phyloP scores from a whole-genome alignment of 305 asterid species.

The Andrographis paniculata region DNA sequence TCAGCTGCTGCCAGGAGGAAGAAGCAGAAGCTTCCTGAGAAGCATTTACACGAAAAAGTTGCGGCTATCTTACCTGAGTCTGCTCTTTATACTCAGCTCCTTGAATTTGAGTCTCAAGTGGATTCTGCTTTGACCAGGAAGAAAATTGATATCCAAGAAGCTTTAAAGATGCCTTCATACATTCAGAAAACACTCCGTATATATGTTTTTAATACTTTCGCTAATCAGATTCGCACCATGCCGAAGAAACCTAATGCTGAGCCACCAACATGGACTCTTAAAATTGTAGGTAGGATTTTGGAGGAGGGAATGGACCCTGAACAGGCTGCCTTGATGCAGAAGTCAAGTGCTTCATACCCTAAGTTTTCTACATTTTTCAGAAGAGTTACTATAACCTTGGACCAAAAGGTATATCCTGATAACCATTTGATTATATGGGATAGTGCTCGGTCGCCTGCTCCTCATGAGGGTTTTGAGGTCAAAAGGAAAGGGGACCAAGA shows the following conservation, averaged over 20 bases:
- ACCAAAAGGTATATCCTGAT: constrained; percentile 65
- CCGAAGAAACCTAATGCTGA: constrained; percentile 73
- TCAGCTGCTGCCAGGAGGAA: constrained; percentile 80
- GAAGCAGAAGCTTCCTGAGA: constrained; percentile 95
- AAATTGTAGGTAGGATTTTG: constrained; percentile 65
- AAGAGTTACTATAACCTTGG: constrained; percentile 65
- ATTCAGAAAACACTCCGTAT: constrained; percentile 61
- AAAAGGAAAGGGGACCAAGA: constrained; percentile 77
- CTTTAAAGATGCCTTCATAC: constrained; percentile 50
- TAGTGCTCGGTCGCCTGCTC: constrained; percentile 57
- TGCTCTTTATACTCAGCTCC: constrained; percentile 73
- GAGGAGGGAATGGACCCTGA: constrained; percentile 75
- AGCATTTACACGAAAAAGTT: constrained; percentile 81
- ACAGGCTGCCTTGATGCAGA: constrained; percentile 61
- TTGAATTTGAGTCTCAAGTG: constrained; percentile 68
- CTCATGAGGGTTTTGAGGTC: constrained; percentile 76
- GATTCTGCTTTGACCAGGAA: constrained; percentile 67
- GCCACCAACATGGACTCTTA: constrained; percentile 76
- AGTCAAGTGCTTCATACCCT: constrained; percentile 45
- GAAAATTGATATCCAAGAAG: constrained; percentile 74
- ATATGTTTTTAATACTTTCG: constrained; percentile 61
- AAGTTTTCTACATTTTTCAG: constrained; percentile 66
- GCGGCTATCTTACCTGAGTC: constrained; percentile 97
- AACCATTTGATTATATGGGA: constrained; percentile 74
- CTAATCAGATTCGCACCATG: constrained; percentile 49